A percentile compares a stretch with the other conserved stretches of the same genome.
phyloP scores from a whole-genome alignment of 2,329 filamentous ascomycete genomes.

The Drechslera avenae region DNA sequence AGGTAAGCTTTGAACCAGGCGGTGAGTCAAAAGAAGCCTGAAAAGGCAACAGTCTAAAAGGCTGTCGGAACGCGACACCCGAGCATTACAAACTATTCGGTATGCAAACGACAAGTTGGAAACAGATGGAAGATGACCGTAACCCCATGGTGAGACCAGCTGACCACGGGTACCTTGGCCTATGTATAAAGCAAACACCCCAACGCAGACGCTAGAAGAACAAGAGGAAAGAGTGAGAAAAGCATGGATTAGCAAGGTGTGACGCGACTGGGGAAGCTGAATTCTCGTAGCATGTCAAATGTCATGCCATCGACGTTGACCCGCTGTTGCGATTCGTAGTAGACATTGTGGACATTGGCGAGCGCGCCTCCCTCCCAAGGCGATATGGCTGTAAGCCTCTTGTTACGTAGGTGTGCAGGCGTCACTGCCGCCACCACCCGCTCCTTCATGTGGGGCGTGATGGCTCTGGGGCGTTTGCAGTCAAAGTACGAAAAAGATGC shows the following conservation, averaged over 20 bases:
- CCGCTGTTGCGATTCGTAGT: conserved; percentile 40
- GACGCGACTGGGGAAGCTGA: conserved; percentile 27
- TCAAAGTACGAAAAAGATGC: conserved; percentile 42
- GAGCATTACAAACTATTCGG: conserved; percentile 29
- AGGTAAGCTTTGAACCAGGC: conserved; percentile 4
- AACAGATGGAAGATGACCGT: conserved; percentile 7
- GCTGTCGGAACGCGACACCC: conserved; percentile 4
- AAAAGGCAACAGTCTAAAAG: conserved; percentile 20
- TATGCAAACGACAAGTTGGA: conserved; percentile 16
- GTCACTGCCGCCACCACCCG: conserved; percentile 41
- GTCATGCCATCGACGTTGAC: conserved; percentile 45
- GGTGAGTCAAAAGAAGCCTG: conserved; percentile 7
- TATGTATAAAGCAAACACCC: conserved; percentile 15
- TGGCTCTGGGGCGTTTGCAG: conserved; percentile 31
- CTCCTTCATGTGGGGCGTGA: conserved; percentile 32
- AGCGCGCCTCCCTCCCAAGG: conserved; percentile 41
- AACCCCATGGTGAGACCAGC: conserved; percentile 32
- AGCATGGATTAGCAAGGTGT: conserved; percentile 31
- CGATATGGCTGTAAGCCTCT: conserved; percentile 38
- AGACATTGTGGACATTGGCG: conserved; percentile 38
- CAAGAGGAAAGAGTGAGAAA: conserved; percentile 5
- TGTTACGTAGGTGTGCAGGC: conserved; percentile 24
- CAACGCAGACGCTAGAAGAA: conserved; percentile 23
- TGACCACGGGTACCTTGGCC: conserved; percentile 20
- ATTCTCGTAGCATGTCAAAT: conserved; percentile 43